Conservation (phyloP, 495 filamentous ascomycete genomes). For the Talaromyces proteolyticus region DNA sequence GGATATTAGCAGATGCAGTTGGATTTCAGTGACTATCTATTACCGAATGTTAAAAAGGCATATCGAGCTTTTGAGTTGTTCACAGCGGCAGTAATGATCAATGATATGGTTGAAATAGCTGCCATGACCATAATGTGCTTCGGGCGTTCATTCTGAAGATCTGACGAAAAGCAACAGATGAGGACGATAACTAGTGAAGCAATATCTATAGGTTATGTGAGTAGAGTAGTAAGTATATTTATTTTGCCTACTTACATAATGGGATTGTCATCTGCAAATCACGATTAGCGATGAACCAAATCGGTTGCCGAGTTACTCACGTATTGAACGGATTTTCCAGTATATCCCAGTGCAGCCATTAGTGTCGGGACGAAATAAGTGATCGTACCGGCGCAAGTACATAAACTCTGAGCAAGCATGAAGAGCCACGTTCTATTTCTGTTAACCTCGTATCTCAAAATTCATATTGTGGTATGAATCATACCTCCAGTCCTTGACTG, state of each 20-base stretch:
- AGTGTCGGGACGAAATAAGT: slow-evolving; percentile 6
- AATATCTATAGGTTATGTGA: slow-evolving; percentile 5
- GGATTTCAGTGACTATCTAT: not conserved
- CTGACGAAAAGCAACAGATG: slow-evolving; percentile 5
- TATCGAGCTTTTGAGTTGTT: slow-evolving; percentile 5
- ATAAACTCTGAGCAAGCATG: slow-evolving; percentile 4
- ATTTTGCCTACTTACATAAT: slow-evolving; percentile 4
- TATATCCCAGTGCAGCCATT: slow-evolving; percentile 6
- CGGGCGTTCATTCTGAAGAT: slow-evolving; percentile 5
- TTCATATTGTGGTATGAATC: not conserved
- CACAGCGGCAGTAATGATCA: slow-evolving; percentile 5
- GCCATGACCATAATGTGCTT: slow-evolving; percentile 8
- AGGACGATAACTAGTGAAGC: slow-evolving; percentile 6
- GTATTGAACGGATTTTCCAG: slow-evolving; percentile 6
- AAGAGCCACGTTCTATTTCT: slow-evolving; percentile 5
- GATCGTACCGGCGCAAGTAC: slow-evolving; percentile 7
- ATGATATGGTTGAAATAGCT: slow-evolving; percentile 4
- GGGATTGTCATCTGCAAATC: slow-evolving; percentile 6
- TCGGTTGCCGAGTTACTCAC: not conserved
- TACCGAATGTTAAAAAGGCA: slow-evolving; percentile 5
- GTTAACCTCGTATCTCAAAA: not conserved
- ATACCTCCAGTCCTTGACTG: slow-evolving; percentile 4
- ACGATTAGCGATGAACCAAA: slow-evolving; percentile 1
- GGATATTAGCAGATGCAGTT: not conserved
- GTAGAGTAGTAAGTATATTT: not conserved